A percentile compares a stretch with the other conserved stretches of the same genome.
Evolutionary conservation across 225 moss, liverwort and hornwort genomes (phyloP).

Genomic region (Sphagnum tenellum): DNA sequence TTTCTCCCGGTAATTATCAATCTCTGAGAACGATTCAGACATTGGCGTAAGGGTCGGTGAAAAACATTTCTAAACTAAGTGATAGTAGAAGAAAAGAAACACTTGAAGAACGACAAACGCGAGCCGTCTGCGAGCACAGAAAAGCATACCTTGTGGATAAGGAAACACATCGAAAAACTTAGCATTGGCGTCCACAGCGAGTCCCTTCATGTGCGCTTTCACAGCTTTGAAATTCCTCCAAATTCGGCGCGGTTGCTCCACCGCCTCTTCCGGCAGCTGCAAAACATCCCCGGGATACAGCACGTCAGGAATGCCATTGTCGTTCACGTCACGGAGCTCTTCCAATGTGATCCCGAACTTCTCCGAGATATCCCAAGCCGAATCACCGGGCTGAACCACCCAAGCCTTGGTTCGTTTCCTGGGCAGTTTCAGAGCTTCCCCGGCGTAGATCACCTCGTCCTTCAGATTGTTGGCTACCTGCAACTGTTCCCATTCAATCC

Average conservation of each 20-base stretch:
- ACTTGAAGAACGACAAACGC: not conserved
- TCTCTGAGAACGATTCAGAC: constrained; percentile 26
- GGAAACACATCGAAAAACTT: constrained; percentile 86
- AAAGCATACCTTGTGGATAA: constrained; percentile 51
- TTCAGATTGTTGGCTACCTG: constrained; percentile 31
- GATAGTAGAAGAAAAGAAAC: not conserved
- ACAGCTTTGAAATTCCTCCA: constrained; percentile 37
- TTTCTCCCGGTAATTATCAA: constrained; percentile 67
- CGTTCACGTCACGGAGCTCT: constrained; percentile 52
- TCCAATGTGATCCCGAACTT: constrained; percentile 69
- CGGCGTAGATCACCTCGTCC: constrained; percentile 29
- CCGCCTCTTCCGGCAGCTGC: constrained; percentile 61
- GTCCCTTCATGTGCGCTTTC: constrained; percentile 20
- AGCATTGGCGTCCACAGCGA: constrained; percentile 19
- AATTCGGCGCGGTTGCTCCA: constrained; percentile 46
- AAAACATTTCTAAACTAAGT: not conserved
- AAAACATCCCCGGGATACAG: constrained; percentile 70
- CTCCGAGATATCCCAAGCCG: constrained; percentile 77
- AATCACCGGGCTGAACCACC: constrained; percentile 67
- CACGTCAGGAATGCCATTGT: constrained; percentile 37
- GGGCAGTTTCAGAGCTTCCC: constrained; percentile 40
- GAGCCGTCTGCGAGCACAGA: not conserved
- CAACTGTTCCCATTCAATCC: constrained; percentile 40
- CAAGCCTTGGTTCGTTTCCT: constrained; percentile 34
- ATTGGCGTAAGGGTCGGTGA: not conserved